Evolutionary conservation across 129 eudicot genomes (phyloP).

Genomic region (Erigeron canadensis): DNA sequence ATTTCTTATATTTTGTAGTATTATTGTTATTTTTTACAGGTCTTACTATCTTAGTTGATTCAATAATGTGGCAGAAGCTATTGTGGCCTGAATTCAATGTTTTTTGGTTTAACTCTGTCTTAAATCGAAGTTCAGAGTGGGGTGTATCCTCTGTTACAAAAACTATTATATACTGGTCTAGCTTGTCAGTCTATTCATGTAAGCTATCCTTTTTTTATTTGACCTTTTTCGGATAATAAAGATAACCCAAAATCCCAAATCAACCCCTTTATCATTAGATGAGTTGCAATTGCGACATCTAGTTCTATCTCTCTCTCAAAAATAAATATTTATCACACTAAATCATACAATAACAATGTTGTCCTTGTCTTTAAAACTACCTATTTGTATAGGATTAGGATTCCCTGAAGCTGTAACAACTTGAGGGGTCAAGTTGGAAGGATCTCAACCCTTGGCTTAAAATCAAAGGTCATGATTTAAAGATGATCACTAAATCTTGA

Average conservation of each 20-base stretch:
- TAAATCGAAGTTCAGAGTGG: conserved; percentile 98
- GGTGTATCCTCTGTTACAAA: conserved; percentile 80
- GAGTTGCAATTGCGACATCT: not conserved
- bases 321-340: not conserved
- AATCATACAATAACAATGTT: not conserved
- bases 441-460: too few relatives aligned
- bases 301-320: not conserved
- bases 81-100: conserved; percentile 98
- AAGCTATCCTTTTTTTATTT: not conserved
- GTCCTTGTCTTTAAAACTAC: not conserved
- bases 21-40: conserved; percentile 55
- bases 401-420: too few relatives aligned
- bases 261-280: not conserved
- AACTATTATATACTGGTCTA: not conserved
- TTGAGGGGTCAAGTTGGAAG: too few relatives aligned
- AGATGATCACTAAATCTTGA: too few relatives aligned
- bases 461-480: too few relatives aligned
- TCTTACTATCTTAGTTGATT: conserved; percentile 69
- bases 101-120: conserved; percentile 95
- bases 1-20: not conserved
- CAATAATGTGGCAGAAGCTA: conserved; percentile 72
- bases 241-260: not conserved
- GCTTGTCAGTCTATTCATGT: not conserved
- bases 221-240: not conserved
- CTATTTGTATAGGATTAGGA: not conserved